Conservation (phyloP, 2,329 filamentous ascomycete genomes). For the Triangularia setosa region DNA sequence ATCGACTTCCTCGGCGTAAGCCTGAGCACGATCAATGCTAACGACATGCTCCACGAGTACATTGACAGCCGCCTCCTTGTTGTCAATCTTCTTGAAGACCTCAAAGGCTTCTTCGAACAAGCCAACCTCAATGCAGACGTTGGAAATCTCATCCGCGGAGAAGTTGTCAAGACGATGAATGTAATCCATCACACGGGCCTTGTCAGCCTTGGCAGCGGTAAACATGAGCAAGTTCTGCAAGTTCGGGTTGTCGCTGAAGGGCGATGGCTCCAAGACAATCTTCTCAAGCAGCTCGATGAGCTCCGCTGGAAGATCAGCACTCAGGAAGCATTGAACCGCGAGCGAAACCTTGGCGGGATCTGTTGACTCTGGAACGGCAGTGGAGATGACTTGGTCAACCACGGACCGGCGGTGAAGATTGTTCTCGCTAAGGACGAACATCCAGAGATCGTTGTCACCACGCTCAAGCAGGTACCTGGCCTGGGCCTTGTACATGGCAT, state of each 20-base stretch:
- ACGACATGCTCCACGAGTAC: conserved; percentile 96
- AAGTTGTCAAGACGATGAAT: conserved; percentile 88
- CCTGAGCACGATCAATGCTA: conserved; percentile 94
- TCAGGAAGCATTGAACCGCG: conserved; percentile 88
- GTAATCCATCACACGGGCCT: conserved; percentile 91
- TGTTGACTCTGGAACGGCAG: conserved; percentile 85
- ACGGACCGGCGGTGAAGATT: conserved; percentile 92
- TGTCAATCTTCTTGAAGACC: conserved; percentile 96
- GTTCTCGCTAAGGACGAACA: conserved; percentile 90
- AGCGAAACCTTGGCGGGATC: conserved; percentile 94
- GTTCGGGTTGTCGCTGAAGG: conserved; percentile 95
- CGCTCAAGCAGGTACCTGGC: conserved; percentile 91
- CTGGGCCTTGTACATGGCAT: conserved; percentile 99
- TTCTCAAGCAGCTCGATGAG: conserved; percentile 97
- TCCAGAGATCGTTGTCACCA: conserved; percentile 86
- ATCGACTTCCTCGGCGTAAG: conserved; percentile 92
- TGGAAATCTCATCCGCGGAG: conserved; percentile 86
- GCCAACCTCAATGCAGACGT: conserved; percentile 90
- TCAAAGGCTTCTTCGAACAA: conserved; percentile 96
- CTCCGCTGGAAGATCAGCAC: conserved; percentile 85
- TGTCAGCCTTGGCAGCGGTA: conserved; percentile 95
- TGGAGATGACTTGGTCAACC: conserved; percentile 93
- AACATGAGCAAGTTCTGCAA: conserved; percentile 95
- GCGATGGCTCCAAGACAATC: conserved; percentile 98
- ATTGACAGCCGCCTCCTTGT: conserved; percentile 80